Evolutionary conservation across 192 early-diverging fungal genomes (phyloP), one percentile per base, ranked within the genome.

Genomic region (Nowakowskiella sp.): DNA sequence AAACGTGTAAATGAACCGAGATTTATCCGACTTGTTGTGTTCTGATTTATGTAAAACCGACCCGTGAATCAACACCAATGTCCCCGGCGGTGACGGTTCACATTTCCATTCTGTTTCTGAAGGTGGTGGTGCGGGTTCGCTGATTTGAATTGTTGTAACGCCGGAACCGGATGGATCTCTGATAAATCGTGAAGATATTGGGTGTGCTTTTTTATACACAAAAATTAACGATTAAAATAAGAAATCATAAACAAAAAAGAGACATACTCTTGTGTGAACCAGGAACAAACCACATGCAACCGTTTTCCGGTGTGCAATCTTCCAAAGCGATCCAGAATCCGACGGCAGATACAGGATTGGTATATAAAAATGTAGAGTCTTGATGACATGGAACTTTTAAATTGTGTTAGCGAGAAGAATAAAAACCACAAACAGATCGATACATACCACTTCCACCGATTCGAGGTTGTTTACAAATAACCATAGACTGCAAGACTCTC

Each of bases 301-400:
- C 93, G 56, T 96, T 92, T 24, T 72, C 61, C 5, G 75, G 58
- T 1, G 88, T 91, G 70, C 91, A 93, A 55, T 96, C 87, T 51
- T 96, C 91, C 2, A 96, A 69, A 1, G 93, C 90, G 60, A 92
- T 85, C 92, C 92, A 93, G 55, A 90, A 84, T 5, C 90, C 88
- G 4, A 79, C 73, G 0, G 91, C 91, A 0, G 88, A 91, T 7
- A 77, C 65, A 2, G 93, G 91, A 24, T 85, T 63, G 0, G 93
- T 96, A 63, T 88, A 92, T 49, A 96, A 69, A 62, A 96, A 96
- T 5, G 88, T 87, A 23, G 86, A 88, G 57, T 96, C 93, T 59
- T 91, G 88, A 59, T 96, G 92, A 34, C 81, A 66, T 0, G 90
- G 89, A 0, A 96, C 92, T 39, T 68, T 60, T n/a, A n/a, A 39